Conservation (phyloP, 345 rosid species). For the Euphorbia pulcherrima region DNA sequence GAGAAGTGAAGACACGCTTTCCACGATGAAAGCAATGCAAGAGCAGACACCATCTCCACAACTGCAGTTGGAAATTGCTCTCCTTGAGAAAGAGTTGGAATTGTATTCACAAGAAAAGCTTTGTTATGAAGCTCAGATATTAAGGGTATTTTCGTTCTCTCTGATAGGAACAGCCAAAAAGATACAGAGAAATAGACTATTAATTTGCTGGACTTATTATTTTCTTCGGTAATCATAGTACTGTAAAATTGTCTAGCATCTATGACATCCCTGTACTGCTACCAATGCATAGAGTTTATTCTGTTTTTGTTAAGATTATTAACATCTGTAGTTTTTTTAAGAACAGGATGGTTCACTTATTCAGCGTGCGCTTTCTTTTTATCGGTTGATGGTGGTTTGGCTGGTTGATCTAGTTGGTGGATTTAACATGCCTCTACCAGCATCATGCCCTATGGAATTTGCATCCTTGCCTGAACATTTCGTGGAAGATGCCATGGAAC, state of each 20-base stretch:
- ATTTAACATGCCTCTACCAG: slow-evolving; percentile 86
- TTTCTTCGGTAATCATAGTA: neutral
- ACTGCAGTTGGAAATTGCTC: slow-evolving; percentile 58
- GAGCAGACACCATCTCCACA: slow-evolving; percentile 68
- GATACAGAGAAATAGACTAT: no score
- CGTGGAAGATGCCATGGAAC: slow-evolving; percentile 96
- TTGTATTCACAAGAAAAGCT: slow-evolving; percentile 76
- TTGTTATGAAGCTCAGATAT: slow-evolving; percentile 89
- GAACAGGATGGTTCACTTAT: slow-evolving; percentile 69
- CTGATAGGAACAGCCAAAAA: no score
- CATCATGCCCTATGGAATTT: slow-evolving; percentile 83
- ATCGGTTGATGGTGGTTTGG: slow-evolving; percentile 86
- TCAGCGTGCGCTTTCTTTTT: slow-evolving; percentile 80
- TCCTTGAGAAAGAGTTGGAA: slow-evolving; percentile 79
- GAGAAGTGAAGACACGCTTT: slow-evolving; percentile 69
- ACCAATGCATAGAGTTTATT: neutral
- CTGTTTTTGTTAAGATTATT: neutral
- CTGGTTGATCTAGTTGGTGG: slow-evolving; percentile 88
- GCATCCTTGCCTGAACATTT: slow-evolving; percentile 98
- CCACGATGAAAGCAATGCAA: slow-evolving; percentile 63
- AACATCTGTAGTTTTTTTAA: slow-evolving; percentile 10
- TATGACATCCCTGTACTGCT: neutral
- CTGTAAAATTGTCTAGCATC: neutral
- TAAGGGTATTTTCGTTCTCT: slow-evolving; percentile 51
- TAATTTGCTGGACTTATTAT: neutral